phyloP scores from a whole-genome alignment of 495 filamentous ascomycete species.

The Talaromyces thailandensis region DNA sequence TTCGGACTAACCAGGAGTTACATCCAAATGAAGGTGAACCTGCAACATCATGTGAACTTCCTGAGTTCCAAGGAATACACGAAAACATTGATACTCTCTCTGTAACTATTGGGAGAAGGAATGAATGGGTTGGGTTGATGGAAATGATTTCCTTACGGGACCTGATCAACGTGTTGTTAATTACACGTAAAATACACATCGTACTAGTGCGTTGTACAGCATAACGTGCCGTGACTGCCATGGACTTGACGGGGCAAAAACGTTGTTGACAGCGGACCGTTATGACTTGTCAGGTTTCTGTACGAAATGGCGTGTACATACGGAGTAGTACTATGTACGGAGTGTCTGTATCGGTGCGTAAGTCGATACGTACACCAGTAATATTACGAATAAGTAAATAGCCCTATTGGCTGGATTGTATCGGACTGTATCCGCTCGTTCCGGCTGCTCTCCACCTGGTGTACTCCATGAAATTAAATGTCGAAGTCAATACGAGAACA shows the following conservation, averaged over 20 bases:
- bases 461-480: neutral
- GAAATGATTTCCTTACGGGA: neutral
- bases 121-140: neutral
- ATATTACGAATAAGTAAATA: neutral
- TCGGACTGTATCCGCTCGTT: neutral
- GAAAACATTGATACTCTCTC: neutral
- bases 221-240: neutral
- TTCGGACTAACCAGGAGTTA: neutral
- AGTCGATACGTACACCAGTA: neutral
- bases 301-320: neutral
- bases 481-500: neutral
- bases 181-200: neutral
- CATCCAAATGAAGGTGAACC: neutral
- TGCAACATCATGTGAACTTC: neutral
- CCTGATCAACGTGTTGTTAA: neutral
- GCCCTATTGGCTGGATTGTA: neutral
- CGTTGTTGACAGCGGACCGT: slow-evolving; percentile 6
- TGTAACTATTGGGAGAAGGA: neutral
- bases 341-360: neutral
- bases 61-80: neutral
- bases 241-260: neutral
- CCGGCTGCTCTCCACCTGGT: neutral
- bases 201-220: neutral
- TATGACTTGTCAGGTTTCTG: neutral
- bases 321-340: neutral